Evolutionary conservation across 2,329 filamentous ascomycete genomes (phyloP).

Genomic region (Cladophialophora chaetospira): DNA sequence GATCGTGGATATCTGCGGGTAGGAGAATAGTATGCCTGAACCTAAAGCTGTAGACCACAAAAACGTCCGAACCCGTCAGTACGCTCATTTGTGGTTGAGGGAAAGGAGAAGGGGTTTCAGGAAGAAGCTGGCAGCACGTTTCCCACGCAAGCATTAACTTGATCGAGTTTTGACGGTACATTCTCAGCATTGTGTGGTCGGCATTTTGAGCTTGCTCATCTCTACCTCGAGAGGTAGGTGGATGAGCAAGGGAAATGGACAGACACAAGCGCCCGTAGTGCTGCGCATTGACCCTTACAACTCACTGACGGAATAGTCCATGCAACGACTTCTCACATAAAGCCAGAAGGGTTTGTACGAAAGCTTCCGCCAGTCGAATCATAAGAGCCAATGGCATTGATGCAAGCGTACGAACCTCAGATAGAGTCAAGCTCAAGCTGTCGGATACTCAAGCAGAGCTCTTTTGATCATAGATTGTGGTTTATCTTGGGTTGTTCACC

Average conservation of each 20-base stretch:
- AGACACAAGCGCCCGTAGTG: slow-evolving; percentile 81
- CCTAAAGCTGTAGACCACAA: slow-evolving; percentile 65
- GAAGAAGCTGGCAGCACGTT: slow-evolving; percentile 89
- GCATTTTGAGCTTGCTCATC: slow-evolving; percentile 31
- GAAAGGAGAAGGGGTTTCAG: slow-evolving; percentile 41
- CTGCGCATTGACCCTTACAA: slow-evolving; percentile 52
- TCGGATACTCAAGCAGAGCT: slow-evolving; percentile 21
- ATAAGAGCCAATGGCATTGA: slow-evolving; percentile 29
- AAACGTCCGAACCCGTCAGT: slow-evolving; percentile 41
- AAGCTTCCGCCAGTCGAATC: slow-evolving; percentile 11
- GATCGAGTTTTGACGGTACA: slow-evolving; percentile 95
- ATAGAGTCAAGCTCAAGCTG: slow-evolving; percentile 20
- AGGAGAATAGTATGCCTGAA: slow-evolving; percentile 80
- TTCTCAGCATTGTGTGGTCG: slow-evolving; percentile 71
- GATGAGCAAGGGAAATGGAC: slow-evolving; percentile 44
- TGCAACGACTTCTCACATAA: slow-evolving; percentile 1
- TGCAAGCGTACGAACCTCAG: slow-evolving; percentile 36
- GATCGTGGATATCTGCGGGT: slow-evolving; percentile 77
- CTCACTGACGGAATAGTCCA: neutral
- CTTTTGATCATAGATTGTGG: slow-evolving; percentile 11
- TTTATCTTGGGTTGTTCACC: no score
- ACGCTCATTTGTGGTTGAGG: slow-evolving; percentile 9
- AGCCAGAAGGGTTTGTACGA: slow-evolving; percentile 15
- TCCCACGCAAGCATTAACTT: slow-evolving; percentile 99
- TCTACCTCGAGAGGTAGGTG: slow-evolving; percentile 49